Evolutionary conservation across 2,329 filamentous ascomycete species (phyloP).

Genomic region (Aspergillus sergii): DNA sequence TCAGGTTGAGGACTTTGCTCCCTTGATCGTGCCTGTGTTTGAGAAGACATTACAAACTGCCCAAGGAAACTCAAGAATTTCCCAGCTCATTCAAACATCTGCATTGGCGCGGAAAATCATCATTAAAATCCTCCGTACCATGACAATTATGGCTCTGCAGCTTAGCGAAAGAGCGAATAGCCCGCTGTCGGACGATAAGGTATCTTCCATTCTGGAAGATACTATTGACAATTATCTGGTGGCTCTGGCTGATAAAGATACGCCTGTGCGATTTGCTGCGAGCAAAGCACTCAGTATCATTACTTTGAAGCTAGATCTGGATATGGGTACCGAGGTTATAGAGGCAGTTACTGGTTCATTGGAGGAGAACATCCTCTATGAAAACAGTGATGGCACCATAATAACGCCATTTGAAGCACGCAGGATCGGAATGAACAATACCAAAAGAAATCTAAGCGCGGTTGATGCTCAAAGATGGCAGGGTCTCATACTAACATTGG

Average conservation of each 20-base stretch:
- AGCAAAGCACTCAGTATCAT: conserved; percentile 92
- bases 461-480: conserved; percentile 90
- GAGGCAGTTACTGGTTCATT: conserved; percentile 77
- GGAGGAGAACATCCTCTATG: conserved; percentile 63
- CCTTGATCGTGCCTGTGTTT: conserved; percentile 68
- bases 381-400: conserved; percentile 48
- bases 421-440: conserved; percentile 38
- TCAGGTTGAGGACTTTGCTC: conserved; percentile 73
- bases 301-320: conserved; percentile 73
- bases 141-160: conserved; percentile 66
- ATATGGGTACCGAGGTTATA: conserved; percentile 84
- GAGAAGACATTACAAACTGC: conserved; percentile 63
- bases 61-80: conserved; percentile 52
- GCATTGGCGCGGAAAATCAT: conserved; percentile 79
- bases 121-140: conserved; percentile 80
- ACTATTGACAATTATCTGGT: conserved; percentile 81
- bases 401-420: conserved; percentile 38
- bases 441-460: conserved; percentile 64
- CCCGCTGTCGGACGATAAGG: conserved; percentile 31
- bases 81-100: conserved; percentile 64
- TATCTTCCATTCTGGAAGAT: conserved; percentile 68
- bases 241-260: conserved; percentile 81
- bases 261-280: conserved; percentile 83
- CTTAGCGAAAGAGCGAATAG: conserved; percentile 47
- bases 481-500: conserved; percentile 82